Evolutionary conservation across 2,329 filamentous ascomycete genomes (phyloP).

Genomic region (Pezicula neosporulosa): DNA sequence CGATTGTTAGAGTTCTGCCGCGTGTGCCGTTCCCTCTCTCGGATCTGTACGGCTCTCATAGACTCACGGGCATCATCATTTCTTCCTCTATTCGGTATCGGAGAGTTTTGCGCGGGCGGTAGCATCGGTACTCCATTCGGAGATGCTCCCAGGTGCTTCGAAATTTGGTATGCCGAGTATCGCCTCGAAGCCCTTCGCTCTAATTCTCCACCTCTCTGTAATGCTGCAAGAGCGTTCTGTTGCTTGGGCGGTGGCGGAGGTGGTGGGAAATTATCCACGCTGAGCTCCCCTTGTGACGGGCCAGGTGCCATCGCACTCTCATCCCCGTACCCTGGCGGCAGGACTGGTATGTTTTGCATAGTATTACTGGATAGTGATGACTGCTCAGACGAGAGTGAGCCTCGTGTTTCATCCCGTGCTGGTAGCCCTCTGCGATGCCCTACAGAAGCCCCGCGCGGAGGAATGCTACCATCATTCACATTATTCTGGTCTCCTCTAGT

Average conservation of each 20-base stretch:
- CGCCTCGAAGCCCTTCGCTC: slow-evolving; percentile 88
- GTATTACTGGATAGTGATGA: slow-evolving; percentile 71
- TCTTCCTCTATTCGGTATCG: slow-evolving; percentile 79
- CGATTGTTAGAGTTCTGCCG: slow-evolving; percentile 35
- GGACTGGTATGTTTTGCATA: slow-evolving; percentile 72
- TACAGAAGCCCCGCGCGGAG: slow-evolving; percentile 40
- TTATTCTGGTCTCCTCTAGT: slow-evolving; percentile 6
- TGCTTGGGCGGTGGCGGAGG: slow-evolving; percentile 80
- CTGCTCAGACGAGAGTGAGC: slow-evolving; percentile 51
- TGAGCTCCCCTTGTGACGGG: slow-evolving; percentile 40
- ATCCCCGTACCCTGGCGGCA: slow-evolving; percentile 68
- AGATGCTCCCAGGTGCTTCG: slow-evolving; percentile 82
- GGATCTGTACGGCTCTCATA: slow-evolving; percentile 65
- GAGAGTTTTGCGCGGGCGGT: slow-evolving; percentile 78
- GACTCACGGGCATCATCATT: slow-evolving; percentile 79
- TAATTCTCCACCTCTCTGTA: slow-evolving; percentile 88
- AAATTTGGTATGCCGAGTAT: slow-evolving; percentile 96
- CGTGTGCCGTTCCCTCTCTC: slow-evolving; percentile 50
- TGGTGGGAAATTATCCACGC: slow-evolving; percentile 62
- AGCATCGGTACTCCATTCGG: slow-evolving; percentile 82
- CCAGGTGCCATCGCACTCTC: slow-evolving; percentile 46
- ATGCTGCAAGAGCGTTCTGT: slow-evolving; percentile 83
- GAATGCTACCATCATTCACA: slow-evolving; percentile 31
- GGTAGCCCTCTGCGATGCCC: slow-evolving; percentile 20
- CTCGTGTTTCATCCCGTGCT: slow-evolving; percentile 48